phyloP scores from a whole-genome alignment of 2,329 filamentous ascomycete genomes.

The Lasiodiplodia hormozganensis region DNA sequence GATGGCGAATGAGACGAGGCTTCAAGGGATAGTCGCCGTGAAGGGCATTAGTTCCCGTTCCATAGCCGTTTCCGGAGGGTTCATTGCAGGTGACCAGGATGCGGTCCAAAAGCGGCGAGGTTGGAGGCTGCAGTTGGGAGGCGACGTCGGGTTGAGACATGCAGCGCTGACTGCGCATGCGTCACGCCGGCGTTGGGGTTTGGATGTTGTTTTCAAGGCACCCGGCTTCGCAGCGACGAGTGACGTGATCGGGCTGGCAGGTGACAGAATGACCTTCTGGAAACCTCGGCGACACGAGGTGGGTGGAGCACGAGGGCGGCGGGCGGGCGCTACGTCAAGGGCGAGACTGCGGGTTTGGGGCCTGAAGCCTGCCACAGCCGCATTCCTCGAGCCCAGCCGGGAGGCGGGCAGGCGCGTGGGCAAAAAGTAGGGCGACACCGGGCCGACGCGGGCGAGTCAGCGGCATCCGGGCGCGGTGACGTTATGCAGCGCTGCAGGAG shows the following conservation, averaged over 20 bases:
- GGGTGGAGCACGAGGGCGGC: conserved; percentile 7
- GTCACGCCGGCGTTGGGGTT: background rate
- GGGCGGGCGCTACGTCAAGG: conserved; percentile 11
- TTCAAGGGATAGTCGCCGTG: background rate
- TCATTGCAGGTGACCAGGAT: background rate
- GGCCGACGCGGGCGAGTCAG: conserved; percentile 8
- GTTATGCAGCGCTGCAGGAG: conserved; percentile 4
- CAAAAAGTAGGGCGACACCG: conserved; percentile 14
- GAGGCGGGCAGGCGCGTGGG: background rate
- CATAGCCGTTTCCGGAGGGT: background rate
- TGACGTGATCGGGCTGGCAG: conserved; percentile 19
- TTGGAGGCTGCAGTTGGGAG: background rate
- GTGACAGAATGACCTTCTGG: conserved; percentile 14
- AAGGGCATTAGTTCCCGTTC: conserved; percentile 3
- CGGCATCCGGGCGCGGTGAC: conserved; percentile 4
- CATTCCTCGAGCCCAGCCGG: background rate
- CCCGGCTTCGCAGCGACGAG: conserved; percentile 8
- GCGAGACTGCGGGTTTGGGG: background rate
- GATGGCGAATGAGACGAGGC: background rate
- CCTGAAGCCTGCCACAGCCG: conserved; percentile 7
- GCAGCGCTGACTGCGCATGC: background rate
- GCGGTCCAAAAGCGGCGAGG: background rate
- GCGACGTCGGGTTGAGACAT: background rate
- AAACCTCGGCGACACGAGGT: conserved; percentile 5
- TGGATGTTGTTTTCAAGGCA: conserved; percentile 17